A percentile compares a stretch with the other conserved stretches of the same genome.
Conservation (phyloP, 192 early-diverging fungal genomes). For the Lunasporangiospora selenospora region DNA sequence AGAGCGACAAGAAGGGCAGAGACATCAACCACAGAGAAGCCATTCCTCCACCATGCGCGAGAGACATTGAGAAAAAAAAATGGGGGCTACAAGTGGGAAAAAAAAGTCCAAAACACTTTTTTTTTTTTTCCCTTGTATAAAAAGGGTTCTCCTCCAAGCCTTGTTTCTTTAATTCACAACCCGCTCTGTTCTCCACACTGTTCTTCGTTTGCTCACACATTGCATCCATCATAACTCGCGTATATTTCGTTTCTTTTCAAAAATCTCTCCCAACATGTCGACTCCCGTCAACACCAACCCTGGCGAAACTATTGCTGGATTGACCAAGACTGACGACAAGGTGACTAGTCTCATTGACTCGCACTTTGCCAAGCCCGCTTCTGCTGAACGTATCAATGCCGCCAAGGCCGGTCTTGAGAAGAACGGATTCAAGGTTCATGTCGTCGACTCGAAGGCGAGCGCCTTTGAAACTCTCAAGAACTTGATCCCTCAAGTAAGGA, state of each 20-base stretch:
- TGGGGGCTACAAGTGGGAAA: no score
- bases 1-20: no score
- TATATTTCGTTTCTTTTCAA: background rate
- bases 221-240: no score
- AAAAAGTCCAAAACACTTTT: no score
- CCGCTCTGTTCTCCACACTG: no score
- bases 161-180: no score
- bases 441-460: conserved; percentile 34
- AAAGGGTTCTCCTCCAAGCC: no score
- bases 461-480: conserved; percentile 46
- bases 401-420: conserved; percentile 49
- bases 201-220: background rate
- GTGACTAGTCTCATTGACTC: background rate
- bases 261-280: conserved; percentile 4
- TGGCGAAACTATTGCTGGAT: conserved; percentile 19
- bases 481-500: conserved; percentile 43
- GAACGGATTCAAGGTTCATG: conserved; percentile 44
- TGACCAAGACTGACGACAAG: conserved; percentile 21
- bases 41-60: no score
- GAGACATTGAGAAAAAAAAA: no score
- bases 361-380: conserved; percentile 31
- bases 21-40: no score
- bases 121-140: no score
- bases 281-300: conserved; percentile 37
- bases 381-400: conserved; percentile 24